Conservation (phyloP, 495 filamentous ascomycete genomes). For the Trichoderma gamsii region DNA sequence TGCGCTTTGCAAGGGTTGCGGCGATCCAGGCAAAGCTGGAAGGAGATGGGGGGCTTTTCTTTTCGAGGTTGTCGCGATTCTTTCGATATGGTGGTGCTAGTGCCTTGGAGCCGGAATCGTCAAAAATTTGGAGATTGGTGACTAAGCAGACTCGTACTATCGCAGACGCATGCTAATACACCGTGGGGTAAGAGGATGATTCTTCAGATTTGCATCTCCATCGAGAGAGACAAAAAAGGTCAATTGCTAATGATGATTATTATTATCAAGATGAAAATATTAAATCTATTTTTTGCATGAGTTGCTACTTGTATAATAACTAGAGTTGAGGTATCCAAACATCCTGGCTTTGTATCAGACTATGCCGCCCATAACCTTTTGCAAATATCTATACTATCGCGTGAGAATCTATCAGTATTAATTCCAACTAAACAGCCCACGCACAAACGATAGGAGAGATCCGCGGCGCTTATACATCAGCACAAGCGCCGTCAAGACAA, state of each 20-base stretch:
- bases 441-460: neutral
- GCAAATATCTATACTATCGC: neutral
- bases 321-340: neutral
- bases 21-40: neutral
- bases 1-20: neutral
- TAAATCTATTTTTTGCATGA: neutral
- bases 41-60: neutral
- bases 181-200: neutral
- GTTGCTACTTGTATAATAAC: neutral
- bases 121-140: conserved; percentile 11
- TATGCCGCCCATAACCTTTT: neutral
- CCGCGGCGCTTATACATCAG: conserved; percentile 21
- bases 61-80: conserved; percentile 8
- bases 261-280: neutral
- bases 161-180: too few relatives aligned
- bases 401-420: neutral
- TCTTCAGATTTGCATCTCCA: neutral
- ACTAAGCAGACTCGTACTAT: neutral
- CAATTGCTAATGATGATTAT: neutral
- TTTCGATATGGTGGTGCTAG: conserved; percentile 8
- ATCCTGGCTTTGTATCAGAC: neutral
- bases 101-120: neutral
- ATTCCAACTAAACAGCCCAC: neutral
- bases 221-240: neutral
- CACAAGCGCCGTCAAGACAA: conserved; percentile 21